phyloP scores from a whole-genome alignment of 2,329 filamentous ascomycete genomes.

The Colletotrichum neosansevieriae region DNA sequence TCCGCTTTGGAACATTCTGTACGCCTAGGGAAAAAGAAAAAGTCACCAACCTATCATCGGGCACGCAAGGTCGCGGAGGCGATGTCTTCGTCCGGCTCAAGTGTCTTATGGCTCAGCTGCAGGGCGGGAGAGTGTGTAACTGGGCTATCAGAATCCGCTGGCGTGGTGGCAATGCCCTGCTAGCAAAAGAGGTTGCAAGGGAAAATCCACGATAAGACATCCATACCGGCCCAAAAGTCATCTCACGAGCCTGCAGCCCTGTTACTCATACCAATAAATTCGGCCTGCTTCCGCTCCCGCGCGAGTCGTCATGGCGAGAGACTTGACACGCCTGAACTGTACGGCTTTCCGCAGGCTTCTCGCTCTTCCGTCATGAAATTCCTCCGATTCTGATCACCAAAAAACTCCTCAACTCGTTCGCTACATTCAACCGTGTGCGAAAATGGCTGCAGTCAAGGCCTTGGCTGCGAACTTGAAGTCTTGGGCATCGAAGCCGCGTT shows the following conservation, averaged over 20 bases:
- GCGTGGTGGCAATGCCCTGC: not conserved
- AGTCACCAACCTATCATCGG: not conserved
- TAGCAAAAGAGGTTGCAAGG: not conserved
- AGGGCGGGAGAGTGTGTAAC: not conserved
- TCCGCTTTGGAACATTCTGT: not conserved
- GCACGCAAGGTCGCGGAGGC: not conserved
- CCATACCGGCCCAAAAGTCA: not conserved
- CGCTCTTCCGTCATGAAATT: not conserved
- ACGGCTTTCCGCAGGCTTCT: not conserved
- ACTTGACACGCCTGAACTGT: not conserved
- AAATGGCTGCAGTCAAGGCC: not conserved
- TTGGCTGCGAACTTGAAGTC: not conserved
- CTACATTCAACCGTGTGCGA: not conserved
- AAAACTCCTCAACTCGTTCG: too few relatives aligned
- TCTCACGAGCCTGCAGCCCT: not conserved
- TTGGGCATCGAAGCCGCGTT: constrained; percentile 1
- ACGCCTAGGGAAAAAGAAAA: not conserved
- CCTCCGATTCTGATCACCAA: too few relatives aligned
- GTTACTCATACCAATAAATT: not conserved
- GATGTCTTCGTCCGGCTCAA: not conserved
- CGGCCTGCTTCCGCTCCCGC: constrained; percentile 2
- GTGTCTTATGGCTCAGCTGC: constrained; percentile 10
- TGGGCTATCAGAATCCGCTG: not conserved
- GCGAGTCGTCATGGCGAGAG: not conserved
- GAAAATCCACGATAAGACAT: not conserved